phyloP scores from a whole-genome alignment of 2,329 filamentous ascomycete species.

The Niveomyces coronatus region DNA sequence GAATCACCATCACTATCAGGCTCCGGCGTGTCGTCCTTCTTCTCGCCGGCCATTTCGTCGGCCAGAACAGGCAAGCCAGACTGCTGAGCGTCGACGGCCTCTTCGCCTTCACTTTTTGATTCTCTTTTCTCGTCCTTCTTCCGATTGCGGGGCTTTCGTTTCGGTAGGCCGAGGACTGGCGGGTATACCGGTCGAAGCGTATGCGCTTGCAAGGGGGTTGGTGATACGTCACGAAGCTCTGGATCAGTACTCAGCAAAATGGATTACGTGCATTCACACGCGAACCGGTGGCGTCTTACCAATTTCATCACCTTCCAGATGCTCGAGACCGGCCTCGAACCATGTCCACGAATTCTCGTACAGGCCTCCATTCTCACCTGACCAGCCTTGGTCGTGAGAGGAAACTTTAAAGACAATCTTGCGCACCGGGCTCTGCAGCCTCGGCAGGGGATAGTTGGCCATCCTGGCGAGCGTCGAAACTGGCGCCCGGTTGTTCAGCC shows the following conservation, averaged over 20 bases:
- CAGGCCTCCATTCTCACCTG: slow-evolving; percentile 23
- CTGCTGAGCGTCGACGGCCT: no score
- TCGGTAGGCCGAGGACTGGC: no score
- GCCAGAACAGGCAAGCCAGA: no score
- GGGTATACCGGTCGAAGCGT: slow-evolving; percentile 7
- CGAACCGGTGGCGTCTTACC: slow-evolving; percentile 16
- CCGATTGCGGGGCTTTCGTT: slow-evolving; percentile 10
- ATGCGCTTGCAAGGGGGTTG: background rate
- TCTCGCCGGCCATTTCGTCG: no score
- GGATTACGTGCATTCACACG: background rate
- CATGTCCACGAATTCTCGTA: slow-evolving; percentile 46
- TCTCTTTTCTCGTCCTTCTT: slow-evolving; percentile 7
- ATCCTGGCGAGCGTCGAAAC: slow-evolving; percentile 22
- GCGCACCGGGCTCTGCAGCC: slow-evolving; percentile 39
- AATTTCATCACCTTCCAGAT: slow-evolving; percentile 30
- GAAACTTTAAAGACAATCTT: slow-evolving; percentile 51
- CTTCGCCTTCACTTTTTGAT: background rate
- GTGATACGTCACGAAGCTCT: background rate
- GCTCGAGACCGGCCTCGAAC: slow-evolving; percentile 54
- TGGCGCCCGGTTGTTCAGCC: slow-evolving; percentile 17
- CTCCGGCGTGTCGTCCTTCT: no score
- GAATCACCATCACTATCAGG: no score
- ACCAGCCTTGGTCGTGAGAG: slow-evolving; percentile 51
- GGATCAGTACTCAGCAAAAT: background rate
- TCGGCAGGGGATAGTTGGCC: slow-evolving; percentile 28